These are phyloP conservation scores for Debaryomyces robertsiae DNA, from an alignment of 1,139 yeast species.

Conservation along the genomic window DNA sequence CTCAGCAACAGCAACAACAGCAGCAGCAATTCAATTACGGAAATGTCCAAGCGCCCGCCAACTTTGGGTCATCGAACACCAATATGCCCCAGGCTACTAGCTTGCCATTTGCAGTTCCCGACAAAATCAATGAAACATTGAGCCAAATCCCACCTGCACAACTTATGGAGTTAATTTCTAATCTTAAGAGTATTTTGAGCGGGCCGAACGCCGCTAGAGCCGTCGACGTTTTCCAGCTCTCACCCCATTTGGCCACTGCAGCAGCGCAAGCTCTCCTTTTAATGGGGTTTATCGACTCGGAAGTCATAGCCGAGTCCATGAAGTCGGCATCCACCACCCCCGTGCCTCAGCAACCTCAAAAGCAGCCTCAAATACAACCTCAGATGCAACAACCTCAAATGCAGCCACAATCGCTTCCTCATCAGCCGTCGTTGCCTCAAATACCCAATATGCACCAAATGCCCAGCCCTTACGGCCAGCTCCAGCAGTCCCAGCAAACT, in stretches of 20 bases:
- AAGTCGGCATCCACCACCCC: constrained; percentile 33
- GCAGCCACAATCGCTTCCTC: constrained; percentile 13
- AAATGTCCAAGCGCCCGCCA: not conserved
- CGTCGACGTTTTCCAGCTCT: constrained; percentile 52
- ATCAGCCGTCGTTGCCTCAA: constrained; percentile 13
- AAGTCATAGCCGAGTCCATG: constrained; percentile 56
- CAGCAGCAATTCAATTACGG: constrained; percentile 5
- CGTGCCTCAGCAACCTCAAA: constrained; percentile 17
- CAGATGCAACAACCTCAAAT: constrained; percentile 16
- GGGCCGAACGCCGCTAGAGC: constrained; percentile 56
- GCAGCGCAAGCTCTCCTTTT: constrained; percentile 73
- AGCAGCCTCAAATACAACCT: constrained; percentile 12
- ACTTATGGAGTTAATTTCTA: constrained; percentile 65
- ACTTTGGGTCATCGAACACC: constrained; percentile 47
- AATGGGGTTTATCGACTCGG: constrained; percentile 73
- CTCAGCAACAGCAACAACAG: constrained; percentile 13
- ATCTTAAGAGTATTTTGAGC: constrained; percentile 54
- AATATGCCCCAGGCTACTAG: constrained; percentile 51
- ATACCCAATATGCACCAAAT: constrained; percentile 11
- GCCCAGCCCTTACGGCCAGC: constrained; percentile 14
- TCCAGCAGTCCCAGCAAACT: constrained; percentile 15
- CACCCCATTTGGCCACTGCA: constrained; percentile 62
- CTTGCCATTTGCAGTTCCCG: constrained; percentile 49
- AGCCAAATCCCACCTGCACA: constrained; percentile 69
- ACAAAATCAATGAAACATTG: constrained; percentile 56